These are phyloP conservation scores for Aspergillus sclerotialis DNA, from an alignment of 2,329 filamentous ascomycete species.

Conservation along the genomic window DNA sequence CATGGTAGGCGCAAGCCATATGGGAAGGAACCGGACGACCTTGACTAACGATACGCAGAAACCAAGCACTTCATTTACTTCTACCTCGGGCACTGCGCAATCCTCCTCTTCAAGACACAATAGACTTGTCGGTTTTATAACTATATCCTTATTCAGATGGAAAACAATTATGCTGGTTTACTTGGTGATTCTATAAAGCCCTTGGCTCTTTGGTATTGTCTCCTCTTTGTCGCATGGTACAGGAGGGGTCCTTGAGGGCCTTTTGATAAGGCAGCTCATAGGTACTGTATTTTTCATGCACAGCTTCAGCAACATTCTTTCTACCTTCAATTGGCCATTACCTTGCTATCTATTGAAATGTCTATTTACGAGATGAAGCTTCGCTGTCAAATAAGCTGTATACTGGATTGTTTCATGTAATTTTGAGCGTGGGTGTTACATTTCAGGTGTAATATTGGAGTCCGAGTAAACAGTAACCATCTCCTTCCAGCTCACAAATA, in stretches of 20 bases:
- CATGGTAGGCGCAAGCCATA: slow-evolving; percentile 60
- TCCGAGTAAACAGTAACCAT: too few species aligned
- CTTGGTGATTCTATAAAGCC: too few species aligned
- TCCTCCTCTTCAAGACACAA: slow-evolving; percentile 98
- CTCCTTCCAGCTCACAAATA: too few species aligned
- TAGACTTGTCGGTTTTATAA: slow-evolving; percentile 32
- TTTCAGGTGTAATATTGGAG: too few species aligned
- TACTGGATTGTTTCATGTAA: not conserved
- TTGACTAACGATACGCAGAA: slow-evolving; percentile 50
- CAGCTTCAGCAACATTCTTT: not conserved
- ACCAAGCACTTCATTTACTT: slow-evolving; percentile 99
- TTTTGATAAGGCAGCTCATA: not conserved
- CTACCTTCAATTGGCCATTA: not conserved
- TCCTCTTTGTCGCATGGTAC: too few species aligned
- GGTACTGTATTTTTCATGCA: not conserved
- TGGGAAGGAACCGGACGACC: not conserved
- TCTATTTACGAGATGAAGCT: not conserved
- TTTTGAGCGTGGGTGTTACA: too few species aligned
- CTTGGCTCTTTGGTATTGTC: too few species aligned
- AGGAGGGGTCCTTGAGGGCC: not conserved
- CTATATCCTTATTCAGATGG: not conserved
- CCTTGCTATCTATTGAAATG: not conserved
- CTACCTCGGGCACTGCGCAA: slow-evolving; percentile 97
- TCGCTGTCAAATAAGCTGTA: not conserved
- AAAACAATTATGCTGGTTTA: too few species aligned